A percentile compares a stretch with the other conserved stretches of the same genome.
These are phyloP conservation scores for Aspergillus bertholletiae DNA, from an alignment of 495 filamentous ascomycete species.

Conservation along the genomic window DNA sequence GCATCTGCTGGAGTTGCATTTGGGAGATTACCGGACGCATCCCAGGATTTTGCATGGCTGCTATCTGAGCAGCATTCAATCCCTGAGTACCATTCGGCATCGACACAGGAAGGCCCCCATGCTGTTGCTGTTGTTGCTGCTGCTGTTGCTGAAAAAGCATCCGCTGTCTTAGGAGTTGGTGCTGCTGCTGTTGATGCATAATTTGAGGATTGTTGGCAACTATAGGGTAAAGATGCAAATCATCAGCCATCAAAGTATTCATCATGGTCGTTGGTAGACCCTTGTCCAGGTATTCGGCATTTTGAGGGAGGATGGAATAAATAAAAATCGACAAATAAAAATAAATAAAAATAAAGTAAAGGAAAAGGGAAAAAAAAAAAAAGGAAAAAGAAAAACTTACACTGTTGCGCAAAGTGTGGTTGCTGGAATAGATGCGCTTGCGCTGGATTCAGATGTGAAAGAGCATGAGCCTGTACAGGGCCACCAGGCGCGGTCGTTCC, in stretches of 20 bases:
- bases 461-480: conserved; percentile 66
- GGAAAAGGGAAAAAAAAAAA: conserved; percentile 8
- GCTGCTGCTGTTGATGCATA: conserved; percentile 32
- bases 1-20: conserved; percentile 49
- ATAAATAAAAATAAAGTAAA: too few relatives aligned
- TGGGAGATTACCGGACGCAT: conserved; percentile 41
- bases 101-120: conserved; percentile 45
- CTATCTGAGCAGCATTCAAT: conserved; percentile 52
- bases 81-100: conserved; percentile 59
- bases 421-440: conserved; percentile 63
- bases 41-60: conserved; percentile 50
- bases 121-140: conserved; percentile 47
- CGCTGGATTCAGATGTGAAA: conserved; percentile 73
- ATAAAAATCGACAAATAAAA: too few relatives aligned
- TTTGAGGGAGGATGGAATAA: background rate
- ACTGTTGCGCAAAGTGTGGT: conserved; percentile 45
- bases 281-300: background rate
- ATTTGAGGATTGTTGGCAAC: conserved; percentile 52
- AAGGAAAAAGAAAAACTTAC: conserved; percentile 22
- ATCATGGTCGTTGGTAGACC: background rate
- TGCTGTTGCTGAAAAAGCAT: conserved; percentile 30
- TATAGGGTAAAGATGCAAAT: conserved; percentile 12
- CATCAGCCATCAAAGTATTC: background rate
- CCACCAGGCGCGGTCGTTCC: conserved; percentile 49
- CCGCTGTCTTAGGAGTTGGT: conserved; percentile 37